Base-by-base conservation (phyloP, 1,284 basidiomycete genomes). In the Cryptococcus amylolentus region DNA sequence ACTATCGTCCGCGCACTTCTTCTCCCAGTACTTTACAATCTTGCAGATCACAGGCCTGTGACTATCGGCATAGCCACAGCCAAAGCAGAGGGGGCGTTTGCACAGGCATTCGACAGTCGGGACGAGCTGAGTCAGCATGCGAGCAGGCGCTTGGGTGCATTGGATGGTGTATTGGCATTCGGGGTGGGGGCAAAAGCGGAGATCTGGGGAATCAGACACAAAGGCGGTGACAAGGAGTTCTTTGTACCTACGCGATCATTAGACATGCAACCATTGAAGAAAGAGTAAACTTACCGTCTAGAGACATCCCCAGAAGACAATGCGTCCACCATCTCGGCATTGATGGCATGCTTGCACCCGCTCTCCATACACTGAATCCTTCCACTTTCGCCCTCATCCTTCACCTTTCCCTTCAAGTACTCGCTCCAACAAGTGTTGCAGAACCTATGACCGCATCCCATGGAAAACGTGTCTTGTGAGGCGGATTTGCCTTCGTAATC, bases 1-100 rank as follows among this genome's bases (percentile, higher is more conserved):
- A 64, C 89, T 92, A 73, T 98, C 95, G 74, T 98, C 95, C 55
- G 86, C 86, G 77, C 95, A 98, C 78, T 98, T 98, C 83, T 90
- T 91, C 69, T 96, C 79, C 96, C 96, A 98, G 78, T 92, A 83
- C 80, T 84, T 88, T 66, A 93, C 91, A 27, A 96, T 86, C 10
- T 80, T 81, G 77, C 95, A 98, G 49, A 96, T 84, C 45, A 95
- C 86, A 0, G 95, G 95, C 31, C 92, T 84, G 73, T 98, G 95
- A 69, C 95, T 92, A 62, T 81, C 84, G 67, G 89, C 86, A 64
- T 91, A 84, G 45, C 84, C 79, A 71, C 92, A 97, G 61, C 92
- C 91, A 69, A 96, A 97, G 77, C 93, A 97, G 76, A 97, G 94
- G 57, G 83, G 83, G 76, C 90, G 86, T 14, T 69, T 79, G 71